Evolutionary conservation across 164 flowering plant genomes (phyloP).

Genomic region (Piper longum): DNA sequence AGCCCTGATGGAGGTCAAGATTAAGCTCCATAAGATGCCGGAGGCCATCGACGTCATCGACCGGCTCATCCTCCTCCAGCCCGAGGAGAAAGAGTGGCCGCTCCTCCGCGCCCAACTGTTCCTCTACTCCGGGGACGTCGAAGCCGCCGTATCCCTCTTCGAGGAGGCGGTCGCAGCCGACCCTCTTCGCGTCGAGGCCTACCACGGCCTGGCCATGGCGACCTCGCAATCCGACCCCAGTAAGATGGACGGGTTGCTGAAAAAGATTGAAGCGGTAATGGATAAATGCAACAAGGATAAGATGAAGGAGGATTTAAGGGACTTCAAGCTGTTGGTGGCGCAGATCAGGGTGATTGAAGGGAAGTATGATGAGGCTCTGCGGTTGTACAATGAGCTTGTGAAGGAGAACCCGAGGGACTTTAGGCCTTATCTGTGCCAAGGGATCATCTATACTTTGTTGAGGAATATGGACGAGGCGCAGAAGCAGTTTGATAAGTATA

Average conservation of each 20-base stretch:
- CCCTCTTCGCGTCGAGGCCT: conserved; percentile 67
- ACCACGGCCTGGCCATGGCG: conserved; percentile 62
- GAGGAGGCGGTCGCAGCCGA: conserved; percentile 50
- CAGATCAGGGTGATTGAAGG: conserved; percentile 59
- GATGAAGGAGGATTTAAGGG: conserved; percentile 45
- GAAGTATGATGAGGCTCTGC: conserved; percentile 56
- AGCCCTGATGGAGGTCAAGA: conserved; percentile 49
- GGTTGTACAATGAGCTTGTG: conserved; percentile 57
- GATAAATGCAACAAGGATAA: conserved; percentile 40
- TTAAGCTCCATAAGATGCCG: conserved; percentile 34
- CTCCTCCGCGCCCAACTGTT: conserved; percentile 43
- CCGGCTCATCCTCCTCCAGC: conserved; percentile 47
- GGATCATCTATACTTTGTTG: conserved; percentile 65
- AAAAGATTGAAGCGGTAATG: conserved; percentile 42
- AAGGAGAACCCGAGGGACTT: conserved; percentile 90
- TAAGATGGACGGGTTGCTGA: conserved; percentile 29
- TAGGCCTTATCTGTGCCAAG: conserved; percentile 82
- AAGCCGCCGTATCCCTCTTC: conserved; percentile 36
- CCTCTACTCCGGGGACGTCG: conserved; percentile 35
- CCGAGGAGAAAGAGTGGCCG: conserved; percentile 53
- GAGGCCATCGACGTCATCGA: conserved; percentile 47
- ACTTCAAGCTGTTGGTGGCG: conserved; percentile 67
- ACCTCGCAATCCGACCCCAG: conserved; percentile 21
- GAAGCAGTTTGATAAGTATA: conserved; percentile 57
- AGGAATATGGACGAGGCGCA: conserved; percentile 68